phyloP scores from a whole-genome alignment of 495 filamentous ascomycete genomes.

The Aspergillus avenaceus region DNA sequence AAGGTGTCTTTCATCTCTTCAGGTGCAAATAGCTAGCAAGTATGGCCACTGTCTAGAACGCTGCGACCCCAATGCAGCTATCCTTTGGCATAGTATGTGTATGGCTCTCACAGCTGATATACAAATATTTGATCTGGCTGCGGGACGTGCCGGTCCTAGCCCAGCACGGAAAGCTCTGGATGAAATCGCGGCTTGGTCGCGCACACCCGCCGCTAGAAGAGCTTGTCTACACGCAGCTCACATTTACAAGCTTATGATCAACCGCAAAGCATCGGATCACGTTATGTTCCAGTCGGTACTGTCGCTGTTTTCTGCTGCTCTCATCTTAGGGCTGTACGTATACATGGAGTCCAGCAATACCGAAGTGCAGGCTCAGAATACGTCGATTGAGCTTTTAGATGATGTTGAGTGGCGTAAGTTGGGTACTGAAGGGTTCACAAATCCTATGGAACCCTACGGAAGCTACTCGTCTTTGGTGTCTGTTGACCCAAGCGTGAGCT shows the following conservation, averaged over 20 bases:
- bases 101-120: conserved; percentile 50
- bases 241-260: conserved; percentile 48
- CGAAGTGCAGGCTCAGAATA: conserved; percentile 23
- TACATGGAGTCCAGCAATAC: conserved; percentile 40
- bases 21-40: conserved; percentile 35
- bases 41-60: conserved; percentile 39
- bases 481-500: conserved; percentile 39
- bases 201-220: conserved; percentile 45
- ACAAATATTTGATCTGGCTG: conserved; percentile 48
- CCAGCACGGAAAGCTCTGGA: conserved; percentile 45
- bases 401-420: conserved; percentile 48
- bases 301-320: conserved; percentile 46
- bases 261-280: conserved; percentile 46
- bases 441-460: conserved; percentile 36
- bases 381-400: conserved; percentile 45
- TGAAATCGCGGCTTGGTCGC: conserved; percentile 48
- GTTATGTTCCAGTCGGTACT: conserved; percentile 45
- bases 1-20: conserved; percentile 33
- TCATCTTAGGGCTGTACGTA: conserved; percentile 48
- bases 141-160: conserved; percentile 41
- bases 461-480: conserved; percentile 26
- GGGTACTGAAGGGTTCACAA: conserved; percentile 36
- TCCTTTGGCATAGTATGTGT: conserved; percentile 51
- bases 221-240: conserved; percentile 49
- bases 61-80: conserved; percentile 41